Evolutionary conservation across 805 yeast genomes (phyloP).

Genomic region (Pichia deserticola): DNA sequence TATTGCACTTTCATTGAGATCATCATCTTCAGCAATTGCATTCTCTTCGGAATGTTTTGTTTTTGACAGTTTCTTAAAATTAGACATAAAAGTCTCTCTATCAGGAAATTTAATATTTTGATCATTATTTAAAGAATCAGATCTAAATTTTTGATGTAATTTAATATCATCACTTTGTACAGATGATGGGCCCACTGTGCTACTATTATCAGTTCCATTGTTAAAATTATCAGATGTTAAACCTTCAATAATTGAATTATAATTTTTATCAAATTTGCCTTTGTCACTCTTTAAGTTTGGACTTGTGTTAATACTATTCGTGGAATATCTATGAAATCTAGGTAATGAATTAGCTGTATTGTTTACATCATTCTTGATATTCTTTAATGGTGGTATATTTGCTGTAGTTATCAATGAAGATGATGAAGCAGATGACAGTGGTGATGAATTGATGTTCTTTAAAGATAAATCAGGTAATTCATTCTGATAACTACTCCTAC

Average conservation of each 20-base stretch:
- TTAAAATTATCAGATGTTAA: background rate
- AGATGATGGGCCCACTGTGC: conserved; percentile 13
- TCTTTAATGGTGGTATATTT: background rate
- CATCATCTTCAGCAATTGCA: conserved; percentile 13
- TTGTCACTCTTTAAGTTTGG: conserved; percentile 1
- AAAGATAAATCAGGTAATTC: background rate
- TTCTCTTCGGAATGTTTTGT: conserved; percentile 3
- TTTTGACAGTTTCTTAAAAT: conserved; percentile 9
- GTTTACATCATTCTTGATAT: background rate
- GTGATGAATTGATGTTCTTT: background rate
- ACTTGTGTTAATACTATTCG: conserved; percentile 17
- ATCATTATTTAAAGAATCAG: background rate
- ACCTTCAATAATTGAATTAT: conserved; percentile 1
- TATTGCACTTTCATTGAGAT: conserved; percentile 5
- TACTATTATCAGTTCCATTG: background rate
- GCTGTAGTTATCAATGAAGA: conserved; percentile 1
- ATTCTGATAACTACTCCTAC: conserved; percentile 3
- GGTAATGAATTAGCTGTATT: conserved; percentile 3
- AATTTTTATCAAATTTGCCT: background rate
- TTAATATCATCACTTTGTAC: conserved; percentile 16
- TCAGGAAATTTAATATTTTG: conserved; percentile 18
- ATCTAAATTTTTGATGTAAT: conserved; percentile 4
- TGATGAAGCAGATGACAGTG: conserved; percentile 8
- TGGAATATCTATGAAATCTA: conserved; percentile 23
- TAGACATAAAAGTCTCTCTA: conserved; percentile 22